Evolutionary conservation across 495 filamentous ascomycete genomes (phyloP), one percentile per base, ranked within the genome.

Genomic region (Daldinia childiae): DNA sequence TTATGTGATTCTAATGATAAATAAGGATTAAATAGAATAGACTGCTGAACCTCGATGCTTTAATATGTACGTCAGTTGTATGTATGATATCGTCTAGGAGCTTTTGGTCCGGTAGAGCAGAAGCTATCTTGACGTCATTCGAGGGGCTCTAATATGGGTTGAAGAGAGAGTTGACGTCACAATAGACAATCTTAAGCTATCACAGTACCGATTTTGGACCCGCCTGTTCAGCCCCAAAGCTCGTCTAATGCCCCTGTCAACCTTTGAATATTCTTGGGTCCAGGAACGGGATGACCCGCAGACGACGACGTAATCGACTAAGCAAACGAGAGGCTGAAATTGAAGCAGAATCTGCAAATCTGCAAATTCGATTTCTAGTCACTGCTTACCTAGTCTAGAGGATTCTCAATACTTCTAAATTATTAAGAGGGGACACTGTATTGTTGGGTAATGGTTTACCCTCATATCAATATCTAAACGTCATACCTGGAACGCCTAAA

Each of bases 401-500:
- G 29, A 51, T 64, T 73, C 60, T 73, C 56, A 39, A 51, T 58
- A 41, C 3, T 54, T 61, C 62, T 41, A 29, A 27, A 36, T 56
- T 56, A 54, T 45, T 1, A 17, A 45, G 6, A 19, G 41, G 41
- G 7, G 9, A 17, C 0, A 17, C 17, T 45, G 41, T 17, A 45
- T 7, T 45, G 17, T 45, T 21, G 17, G 17, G 41, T 45, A 45
- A 21, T 21, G 9, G 43, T 48, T 24, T 48, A 24, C 43, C 43
- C 52, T 39, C 15, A 71, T 58, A 41, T 63, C 50, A 27, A 4
- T 38, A 27, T 24, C 29, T 34, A 34, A 36, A 55, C 29, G 45
- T 61, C 29, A 69, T 62, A 65, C 65, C 66, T 24, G 21, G 45
- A 73, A 73, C 71, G 62, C 71, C 71, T 27, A 34, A 66, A 73